Evolutionary conservation across 2,329 filamentous ascomycete species (phyloP).

Genomic region (Fusarium albosuccineum): DNA sequence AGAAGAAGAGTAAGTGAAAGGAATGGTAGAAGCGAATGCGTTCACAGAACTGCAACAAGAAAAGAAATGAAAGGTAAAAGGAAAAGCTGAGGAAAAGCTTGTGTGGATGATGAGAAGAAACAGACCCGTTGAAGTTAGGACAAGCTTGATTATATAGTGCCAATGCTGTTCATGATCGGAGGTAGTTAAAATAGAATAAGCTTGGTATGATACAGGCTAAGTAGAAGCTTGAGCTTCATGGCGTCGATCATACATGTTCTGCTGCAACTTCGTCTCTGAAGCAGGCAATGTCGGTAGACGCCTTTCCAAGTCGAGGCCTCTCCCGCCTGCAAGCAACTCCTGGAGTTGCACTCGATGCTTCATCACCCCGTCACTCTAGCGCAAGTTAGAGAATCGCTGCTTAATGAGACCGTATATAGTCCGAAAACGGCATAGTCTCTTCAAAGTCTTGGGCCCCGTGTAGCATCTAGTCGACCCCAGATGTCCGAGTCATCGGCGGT

Average conservation of each 20-base stretch:
- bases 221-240: conserved; percentile 12
- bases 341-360: conserved; percentile 11
- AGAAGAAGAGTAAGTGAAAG: conserved; percentile 36
- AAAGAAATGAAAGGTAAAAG: conserved; percentile 25
- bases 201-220: conserved; percentile 28
- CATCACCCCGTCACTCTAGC: conserved; percentile 6
- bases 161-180: conserved; percentile 3
- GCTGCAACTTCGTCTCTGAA: conserved; percentile 23
- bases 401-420: conserved; percentile 13
- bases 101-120: conserved; percentile 33
- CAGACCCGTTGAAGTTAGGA: conserved; percentile 21
- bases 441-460: background rate
- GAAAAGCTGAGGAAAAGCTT: conserved; percentile 28
- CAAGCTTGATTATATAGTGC: conserved; percentile 41
- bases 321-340: conserved; percentile 9
- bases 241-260: conserved; percentile 34
- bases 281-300: conserved; percentile 20
- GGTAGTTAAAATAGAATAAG: conserved; percentile 35
- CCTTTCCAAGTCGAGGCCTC: conserved; percentile 13
- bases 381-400: conserved; percentile 10
- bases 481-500: conserved; percentile 27
- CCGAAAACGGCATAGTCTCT: conserved; percentile 8
- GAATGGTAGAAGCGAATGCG: conserved; percentile 45
- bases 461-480: conserved; percentile 6
- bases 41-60: conserved; percentile 48